Conservation (phyloP, 192 early-diverging fungal species). For the Coemansia sp. region DNA sequence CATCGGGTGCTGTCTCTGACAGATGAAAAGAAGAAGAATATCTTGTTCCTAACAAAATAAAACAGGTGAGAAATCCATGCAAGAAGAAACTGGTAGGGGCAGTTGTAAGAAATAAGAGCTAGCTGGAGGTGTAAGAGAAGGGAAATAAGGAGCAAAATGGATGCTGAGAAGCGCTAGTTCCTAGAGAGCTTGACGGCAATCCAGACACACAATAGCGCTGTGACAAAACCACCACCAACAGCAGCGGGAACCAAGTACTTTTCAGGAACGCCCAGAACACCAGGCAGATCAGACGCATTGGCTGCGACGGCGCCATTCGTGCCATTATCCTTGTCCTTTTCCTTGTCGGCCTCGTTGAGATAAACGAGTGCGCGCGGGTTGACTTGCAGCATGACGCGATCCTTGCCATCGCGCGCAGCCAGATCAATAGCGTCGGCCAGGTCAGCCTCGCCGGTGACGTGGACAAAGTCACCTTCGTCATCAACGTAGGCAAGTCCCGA, state of each 20-base stretch:
- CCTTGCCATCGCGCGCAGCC: slow-evolving; percentile 74
- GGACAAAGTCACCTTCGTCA: slow-evolving; percentile 87
- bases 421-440: slow-evolving; percentile 81
- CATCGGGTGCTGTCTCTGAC: no score
- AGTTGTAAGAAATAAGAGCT: neutral
- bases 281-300: slow-evolving; percentile 7
- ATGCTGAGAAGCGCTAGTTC: slow-evolving; percentile 21
- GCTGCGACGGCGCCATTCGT: neutral
- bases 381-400: slow-evolving; percentile 71
- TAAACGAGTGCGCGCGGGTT: slow-evolving; percentile 39
- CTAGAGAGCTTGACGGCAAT: slow-evolving; percentile 54
- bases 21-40: no score
- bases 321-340: neutral
- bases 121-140: neutral
- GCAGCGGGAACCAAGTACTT: slow-evolving; percentile 53
- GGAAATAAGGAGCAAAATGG: neutral
- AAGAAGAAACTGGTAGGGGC: no score
- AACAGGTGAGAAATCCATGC: no score
- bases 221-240: slow-evolving; percentile 54
- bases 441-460: slow-evolving; percentile 75
- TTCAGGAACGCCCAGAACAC: slow-evolving; percentile 48
- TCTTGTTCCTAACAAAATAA: no score
- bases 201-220: slow-evolving; percentile 54
- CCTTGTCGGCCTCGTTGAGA: slow-evolving; percentile 24
- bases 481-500: slow-evolving; percentile 79